Base-by-base conservation (phyloP, 169 alveolate species). In the Plasmodium falciparum region DNA sequence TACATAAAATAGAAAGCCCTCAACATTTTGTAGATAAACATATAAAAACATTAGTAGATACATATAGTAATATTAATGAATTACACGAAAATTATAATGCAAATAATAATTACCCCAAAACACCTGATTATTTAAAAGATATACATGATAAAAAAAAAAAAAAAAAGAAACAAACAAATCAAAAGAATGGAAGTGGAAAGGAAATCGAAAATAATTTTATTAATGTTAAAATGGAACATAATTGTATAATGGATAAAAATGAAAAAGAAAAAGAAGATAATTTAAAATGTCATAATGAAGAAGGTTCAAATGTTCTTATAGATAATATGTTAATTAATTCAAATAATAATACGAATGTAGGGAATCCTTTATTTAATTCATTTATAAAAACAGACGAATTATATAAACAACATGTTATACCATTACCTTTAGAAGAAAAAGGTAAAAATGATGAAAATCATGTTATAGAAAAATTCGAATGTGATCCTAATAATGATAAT, bases 21-120 rank as follows among this genome's bases (percentile, higher is more conserved):
- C 67, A 83, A 59, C 61, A 69, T 67, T 83, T 83, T 83, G 91
- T 83, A 17, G 73, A 83, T 39, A 69, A 47, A 11, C 85, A 83
- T 83, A 67, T 83, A 83, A 83, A 83, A 26, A 20, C 52, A 7
- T 62, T 83, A 65, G 63, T 62, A 17, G 59, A 69, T 50, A 83
- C 56, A 24, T 83, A 83, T 20, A 83, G 39, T 49, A 83, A 83
- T 26, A 83, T 83, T 54, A 83, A 83, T 56, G 29, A 11, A 4
- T 26, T 83, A 9, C 91, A 83, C 20, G 91, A 83, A 49, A 43
- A 49, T 43, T 5, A 8, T 47, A 67, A 69, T 56, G 62, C 24
- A 29, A 69, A 61, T 56, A 65, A 54, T 50, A 62, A n/a, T 2
- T 83, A 83, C 15, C 74, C 91, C 11, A 83, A 83, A 69, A 59